Base-by-base conservation (phyloP, 1,284 basidiomycete genomes). In the Sporisorium exsertum region DNA sequence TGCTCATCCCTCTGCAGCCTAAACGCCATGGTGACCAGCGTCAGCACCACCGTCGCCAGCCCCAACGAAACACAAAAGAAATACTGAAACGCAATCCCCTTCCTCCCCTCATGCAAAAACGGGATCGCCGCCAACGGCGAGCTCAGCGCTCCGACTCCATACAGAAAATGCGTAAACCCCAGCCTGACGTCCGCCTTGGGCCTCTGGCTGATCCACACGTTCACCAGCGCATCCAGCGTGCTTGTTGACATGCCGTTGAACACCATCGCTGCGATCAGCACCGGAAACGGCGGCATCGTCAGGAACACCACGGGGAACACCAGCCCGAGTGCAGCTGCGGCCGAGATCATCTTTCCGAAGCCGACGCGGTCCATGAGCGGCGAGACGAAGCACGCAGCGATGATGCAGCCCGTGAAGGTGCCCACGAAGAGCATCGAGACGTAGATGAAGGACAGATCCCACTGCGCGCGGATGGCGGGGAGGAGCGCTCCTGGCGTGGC, bases 351-450 rank as follows among this genome's bases (percentile, higher is more conserved):
- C 37, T 60, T 71, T 26, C 75, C 78, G 26, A 60, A 75, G 0
- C 75, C 74, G 9, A 75, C 45, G 12, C 24, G 52, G 35, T 79
- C 69, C 55, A 78, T 66, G n/a, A 77, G 43, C 1, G 60, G 56
- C 24, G 75, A 67, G 24, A 65, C 56, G 37, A 59, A 46, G 6
- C 62, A 42, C 3, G 72, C 64, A 10, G 75, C 65, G 27, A 77
- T 55, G 58, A 81, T 63, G 66, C 72, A 74, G 26, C 80, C 80
- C 20, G 40, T 27, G 4, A 79, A 68, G 10, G 75, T 81, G 37
- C 68, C 66, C 18, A 81, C 64, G 51, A 81, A 81, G 22, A 80
- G 74, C 59, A 73, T 54, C 15, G 69, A 66, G 10, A 75, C 64
- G 18, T 73, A 43, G 18, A 69, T 51, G 24, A 74, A 73, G 66